Percentiles rank a stretch among this genome's conserved stretches.
Conservation (phyloP, 208 protist genomes). For the Novymonas esmeraldas region DNA sequence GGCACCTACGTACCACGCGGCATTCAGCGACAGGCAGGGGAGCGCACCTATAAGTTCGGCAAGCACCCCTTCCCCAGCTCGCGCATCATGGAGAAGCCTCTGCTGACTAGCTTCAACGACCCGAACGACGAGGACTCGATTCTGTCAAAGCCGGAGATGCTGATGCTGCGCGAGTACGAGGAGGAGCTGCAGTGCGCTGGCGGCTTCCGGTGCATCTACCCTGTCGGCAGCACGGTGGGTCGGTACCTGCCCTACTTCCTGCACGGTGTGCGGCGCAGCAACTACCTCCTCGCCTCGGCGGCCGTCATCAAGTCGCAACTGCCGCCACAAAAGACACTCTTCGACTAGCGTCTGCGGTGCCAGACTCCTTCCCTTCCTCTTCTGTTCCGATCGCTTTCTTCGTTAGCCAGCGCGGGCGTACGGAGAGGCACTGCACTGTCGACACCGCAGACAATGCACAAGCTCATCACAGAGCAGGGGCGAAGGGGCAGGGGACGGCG, state of each 20-base stretch:
- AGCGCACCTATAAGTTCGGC: slow-evolving; percentile 74
- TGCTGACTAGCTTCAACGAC: slow-evolving; percentile 72
- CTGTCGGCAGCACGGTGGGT: slow-evolving; percentile 51
- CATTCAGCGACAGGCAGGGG: slow-evolving; percentile 27
- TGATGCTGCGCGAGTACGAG: slow-evolving; percentile 82
- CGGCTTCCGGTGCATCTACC: slow-evolving; percentile 84
- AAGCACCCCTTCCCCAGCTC: slow-evolving; percentile 55
- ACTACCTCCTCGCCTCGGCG: slow-evolving; percentile 78
- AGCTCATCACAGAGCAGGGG: no score
- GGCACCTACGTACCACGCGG: slow-evolving; percentile 34
- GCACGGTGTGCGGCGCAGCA: slow-evolving; percentile 82
- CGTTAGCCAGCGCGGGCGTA: no score
- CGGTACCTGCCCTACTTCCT: slow-evolving; percentile 80
- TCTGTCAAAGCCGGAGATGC: slow-evolving; percentile 55
- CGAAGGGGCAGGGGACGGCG: no score
- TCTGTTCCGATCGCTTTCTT: no score
- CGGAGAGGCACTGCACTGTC: no score
- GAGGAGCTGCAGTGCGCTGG: slow-evolving; percentile 83
- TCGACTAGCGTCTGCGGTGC: not conserved
- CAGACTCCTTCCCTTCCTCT: not conserved
- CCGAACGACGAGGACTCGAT: slow-evolving; percentile 61
- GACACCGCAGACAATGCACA: no score
- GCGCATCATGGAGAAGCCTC: slow-evolving; percentile 39
- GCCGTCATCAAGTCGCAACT: slow-evolving; percentile 47
- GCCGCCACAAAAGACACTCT: slow-evolving; percentile 14